phyloP scores from a whole-genome alignment of 345 rosid genomes.

The Hypericum perforatum region DNA sequence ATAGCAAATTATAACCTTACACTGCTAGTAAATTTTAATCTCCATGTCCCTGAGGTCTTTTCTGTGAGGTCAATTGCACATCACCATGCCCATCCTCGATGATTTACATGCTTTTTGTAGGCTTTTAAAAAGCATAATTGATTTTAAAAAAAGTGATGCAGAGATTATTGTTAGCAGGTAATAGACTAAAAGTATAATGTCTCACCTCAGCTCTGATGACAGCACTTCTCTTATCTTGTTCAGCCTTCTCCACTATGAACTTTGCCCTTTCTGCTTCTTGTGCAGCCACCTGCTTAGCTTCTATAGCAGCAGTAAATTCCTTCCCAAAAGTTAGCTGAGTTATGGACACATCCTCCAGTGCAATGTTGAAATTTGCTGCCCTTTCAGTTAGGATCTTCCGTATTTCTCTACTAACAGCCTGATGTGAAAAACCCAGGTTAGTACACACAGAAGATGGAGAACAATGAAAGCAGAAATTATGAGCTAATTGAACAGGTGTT shows the following conservation, averaged over 20 bases:
- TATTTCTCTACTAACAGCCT: slow-evolving; percentile 83
- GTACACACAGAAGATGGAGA: background rate
- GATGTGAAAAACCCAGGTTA: background rate
- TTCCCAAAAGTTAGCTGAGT: slow-evolving; percentile 78
- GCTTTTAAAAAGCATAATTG: too few relatives aligned
- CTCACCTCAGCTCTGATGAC: slow-evolving; percentile 83
- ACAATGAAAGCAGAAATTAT: background rate
- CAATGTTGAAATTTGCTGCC: slow-evolving; percentile 62
- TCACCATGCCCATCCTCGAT: too few relatives aligned
- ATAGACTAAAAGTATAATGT: background rate
- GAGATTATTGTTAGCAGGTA: background rate
- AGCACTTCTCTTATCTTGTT: slow-evolving; percentile 88
- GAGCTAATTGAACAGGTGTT: background rate
- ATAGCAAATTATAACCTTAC: too few relatives aligned
- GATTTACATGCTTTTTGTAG: too few relatives aligned
- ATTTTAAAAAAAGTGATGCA: too few relatives aligned
- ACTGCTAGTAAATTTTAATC: too few relatives aligned
- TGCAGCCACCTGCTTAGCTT: slow-evolving; percentile 90
- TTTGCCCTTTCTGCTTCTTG: slow-evolving; percentile 96
- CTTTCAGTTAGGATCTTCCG: slow-evolving; percentile 78
- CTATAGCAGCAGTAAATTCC: slow-evolving; percentile 93
- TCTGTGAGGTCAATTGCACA: too few relatives aligned
- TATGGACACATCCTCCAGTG: slow-evolving; percentile 84
- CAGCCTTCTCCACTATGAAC: slow-evolving; percentile 89
- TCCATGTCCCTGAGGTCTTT: too few relatives aligned